Base-by-base conservation (phyloP, 2,329 filamentous ascomycete species). In the Aspergillus ochraceus region DNA sequence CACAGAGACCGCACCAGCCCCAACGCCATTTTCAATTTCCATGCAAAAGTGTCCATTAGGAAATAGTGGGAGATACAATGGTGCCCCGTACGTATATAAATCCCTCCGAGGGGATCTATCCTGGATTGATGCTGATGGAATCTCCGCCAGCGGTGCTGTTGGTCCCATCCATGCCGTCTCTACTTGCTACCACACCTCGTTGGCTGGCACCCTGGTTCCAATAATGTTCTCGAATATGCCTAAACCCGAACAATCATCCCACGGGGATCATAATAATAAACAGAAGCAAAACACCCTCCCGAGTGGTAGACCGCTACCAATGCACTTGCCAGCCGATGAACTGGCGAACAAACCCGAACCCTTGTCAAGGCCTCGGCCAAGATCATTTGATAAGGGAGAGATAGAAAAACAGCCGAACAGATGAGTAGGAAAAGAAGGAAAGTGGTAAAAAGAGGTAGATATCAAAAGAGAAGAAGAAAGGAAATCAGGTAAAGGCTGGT, bases 311-410 rank as follows among this genome's bases (percentile, higher is more conserved):
- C 58, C 68, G 68, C 68, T 71, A 66, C 61, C 64, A 55, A 74
- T 73, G 71, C 71, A 73, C 66, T 66, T 66, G 64, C 69, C 63
- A 67, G 36, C 17, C 61, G 58, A 65, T 54, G 32, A 62, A 55
- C 58, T 26, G 55, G 36, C 36, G 36, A 42, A 29, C 36, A 59
- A 60, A 63, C 62, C 63, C 63, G 66, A 65, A 61, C 59, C 68
- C 70, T 64, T 64, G 60, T 61, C 61, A 69, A 66, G 63, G 66
- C 62, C 57, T 30, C 36, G 24, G 17, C 57, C 30, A 55, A 60
- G 36, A 52, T 24, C 47, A 42, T 42, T 42, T n/a, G 36, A 42
- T 42, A 17, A 42, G 17, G 36, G 54, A 52, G 30, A 57, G 51
- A 54, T 52, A 60, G 36, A 54, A 54, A 60, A 29, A 63, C 47